Conservation (phyloP, 2,329 filamentous ascomycete genomes). For the Cyphellophora attinorum region DNA sequence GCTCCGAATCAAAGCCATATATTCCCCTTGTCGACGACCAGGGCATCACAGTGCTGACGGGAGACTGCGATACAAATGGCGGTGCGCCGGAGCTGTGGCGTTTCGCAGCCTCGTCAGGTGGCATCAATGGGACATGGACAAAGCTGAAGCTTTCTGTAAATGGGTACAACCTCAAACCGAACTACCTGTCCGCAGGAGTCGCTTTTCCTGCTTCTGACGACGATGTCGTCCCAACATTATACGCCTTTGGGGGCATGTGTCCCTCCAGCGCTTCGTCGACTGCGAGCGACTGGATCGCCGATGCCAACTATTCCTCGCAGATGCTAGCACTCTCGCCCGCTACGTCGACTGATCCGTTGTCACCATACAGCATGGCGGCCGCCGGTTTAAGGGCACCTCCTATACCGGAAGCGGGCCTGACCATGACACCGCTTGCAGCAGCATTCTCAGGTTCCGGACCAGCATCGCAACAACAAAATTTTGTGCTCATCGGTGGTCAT, state of each 20-base stretch:
- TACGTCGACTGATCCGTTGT: conserved; percentile 14
- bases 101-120: conserved; percentile 41
- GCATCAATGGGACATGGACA: conserved; percentile 46
- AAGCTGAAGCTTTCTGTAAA: conserved; percentile 29
- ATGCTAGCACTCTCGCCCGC: conserved; percentile 60
- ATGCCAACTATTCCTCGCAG: conserved; percentile 67
- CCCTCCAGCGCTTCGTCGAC: conserved; percentile 31
- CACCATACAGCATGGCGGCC: conserved; percentile 28
- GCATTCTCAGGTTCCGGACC: conserved; percentile 59
- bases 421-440: conserved; percentile 62
- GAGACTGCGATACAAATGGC: conserved; percentile 53
- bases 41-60: conserved; percentile 63
- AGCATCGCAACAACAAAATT: conserved; percentile 64
- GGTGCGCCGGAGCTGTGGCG: conserved; percentile 55
- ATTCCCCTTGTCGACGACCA: conserved; percentile 55
- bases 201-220: conserved; percentile 57
- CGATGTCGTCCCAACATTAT: conserved; percentile 46
- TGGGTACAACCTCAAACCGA: conserved; percentile 35
- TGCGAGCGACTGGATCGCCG: conserved; percentile 50
- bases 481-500: conserved; percentile 77
- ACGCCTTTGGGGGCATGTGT: conserved; percentile 88
- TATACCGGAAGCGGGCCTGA: conserved; percentile 77
- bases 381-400: conserved; percentile 52
- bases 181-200: conserved; percentile 51
- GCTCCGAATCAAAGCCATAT: conserved; percentile 47